phyloP scores from a whole-genome alignment of 495 filamentous ascomycete genomes.

The Aspergillus bertholletiae region DNA sequence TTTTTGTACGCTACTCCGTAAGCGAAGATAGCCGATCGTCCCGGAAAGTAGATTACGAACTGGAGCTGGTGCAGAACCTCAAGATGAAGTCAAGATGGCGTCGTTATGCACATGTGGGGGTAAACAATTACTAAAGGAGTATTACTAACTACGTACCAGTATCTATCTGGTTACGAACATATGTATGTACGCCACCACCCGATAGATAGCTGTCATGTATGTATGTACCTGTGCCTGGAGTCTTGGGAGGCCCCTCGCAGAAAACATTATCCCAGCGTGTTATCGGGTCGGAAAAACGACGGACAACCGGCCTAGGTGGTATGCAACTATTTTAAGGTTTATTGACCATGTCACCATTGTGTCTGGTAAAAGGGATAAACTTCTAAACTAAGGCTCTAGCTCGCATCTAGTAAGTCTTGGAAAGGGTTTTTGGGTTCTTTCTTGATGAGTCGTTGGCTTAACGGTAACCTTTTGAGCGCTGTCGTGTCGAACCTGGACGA shows the following conservation, averaged over 20 bases:
- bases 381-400: too few species aligned
- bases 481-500: neutral
- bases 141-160: neutral
- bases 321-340: too few species aligned
- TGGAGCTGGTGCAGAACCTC: neutral
- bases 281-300: constrained; percentile 7
- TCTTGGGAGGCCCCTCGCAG: constrained; percentile 4
- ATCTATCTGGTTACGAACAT: too few species aligned
- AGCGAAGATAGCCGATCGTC: too few species aligned
- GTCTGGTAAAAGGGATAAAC: too few species aligned
- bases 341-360: too few species aligned
- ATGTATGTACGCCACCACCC: neutral
- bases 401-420: too few species aligned
- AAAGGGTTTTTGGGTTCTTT: neutral
- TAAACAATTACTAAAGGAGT: neutral
- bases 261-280: constrained; percentile 5
- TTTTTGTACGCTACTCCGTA: too few species aligned
- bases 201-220: neutral
- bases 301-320: neutral
- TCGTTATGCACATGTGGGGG: constrained; percentile 11
- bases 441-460: neutral
- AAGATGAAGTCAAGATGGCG: constrained; percentile 12
- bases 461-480: neutral
- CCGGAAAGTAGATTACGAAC: neutral
- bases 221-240: constrained; percentile 1